These are phyloP conservation scores for Carex scoparia DNA, from an alignment of 176 grass and related monocot species.

Conservation along the genomic window DNA sequence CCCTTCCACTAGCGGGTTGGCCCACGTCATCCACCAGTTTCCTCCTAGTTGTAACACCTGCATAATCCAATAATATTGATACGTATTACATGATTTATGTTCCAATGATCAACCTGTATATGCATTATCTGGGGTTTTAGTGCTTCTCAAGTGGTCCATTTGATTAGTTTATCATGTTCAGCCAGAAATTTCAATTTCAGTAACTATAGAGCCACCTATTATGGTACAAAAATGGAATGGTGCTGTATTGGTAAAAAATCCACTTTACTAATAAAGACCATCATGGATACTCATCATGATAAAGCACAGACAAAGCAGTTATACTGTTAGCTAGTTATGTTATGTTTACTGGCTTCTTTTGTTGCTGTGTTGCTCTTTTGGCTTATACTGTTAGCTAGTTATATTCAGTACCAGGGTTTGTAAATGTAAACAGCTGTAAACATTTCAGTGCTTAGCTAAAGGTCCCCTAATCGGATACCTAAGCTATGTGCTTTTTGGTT, in stretches of 20 bases:
- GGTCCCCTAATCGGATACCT: too few species aligned
- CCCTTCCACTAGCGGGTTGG: conserved; percentile 83
- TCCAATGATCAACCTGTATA: not conserved
- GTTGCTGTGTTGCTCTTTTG: too few species aligned
- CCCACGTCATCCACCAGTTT: conserved; percentile 99
- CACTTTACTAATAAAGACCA: not conserved
- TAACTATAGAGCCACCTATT: not conserved
- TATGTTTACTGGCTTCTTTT: too few species aligned
- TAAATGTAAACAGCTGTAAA: too few species aligned
- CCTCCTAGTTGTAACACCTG: conserved; percentile 86
- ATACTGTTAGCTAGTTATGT: too few species aligned
- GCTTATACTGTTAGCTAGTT: too few species aligned
- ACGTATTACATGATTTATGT: not conserved
- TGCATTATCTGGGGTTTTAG: not conserved
- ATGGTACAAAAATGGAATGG: not conserved
- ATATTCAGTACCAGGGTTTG: too few species aligned
- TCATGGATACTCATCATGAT: too few species aligned
- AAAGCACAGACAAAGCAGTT: too few species aligned
- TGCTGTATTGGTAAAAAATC: not conserved
- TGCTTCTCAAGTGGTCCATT: not conserved
- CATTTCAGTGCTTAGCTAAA: too few species aligned
- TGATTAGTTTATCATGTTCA: not conserved
- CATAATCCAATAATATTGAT: not conserved
- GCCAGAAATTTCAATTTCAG: not conserved
- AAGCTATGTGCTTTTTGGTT: too few species aligned